These are phyloP conservation scores for Alloascoidea africana DNA, from an alignment of 805 yeast genomes.

Conservation along the genomic window DNA sequence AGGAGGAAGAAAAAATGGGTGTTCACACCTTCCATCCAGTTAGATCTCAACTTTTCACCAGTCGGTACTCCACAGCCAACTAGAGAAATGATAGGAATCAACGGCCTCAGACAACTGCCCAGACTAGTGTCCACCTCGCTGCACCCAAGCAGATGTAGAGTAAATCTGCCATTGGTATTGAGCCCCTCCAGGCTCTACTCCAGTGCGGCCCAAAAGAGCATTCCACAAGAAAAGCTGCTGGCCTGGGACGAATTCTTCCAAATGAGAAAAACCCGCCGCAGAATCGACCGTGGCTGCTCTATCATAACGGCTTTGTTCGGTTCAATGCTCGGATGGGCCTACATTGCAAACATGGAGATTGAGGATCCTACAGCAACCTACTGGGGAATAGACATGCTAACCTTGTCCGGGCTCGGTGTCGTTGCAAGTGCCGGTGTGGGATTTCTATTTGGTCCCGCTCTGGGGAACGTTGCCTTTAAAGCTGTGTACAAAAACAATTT, in stretches of 20 bases:
- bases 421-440: constrained; percentile 64
- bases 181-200: too few relatives aligned
- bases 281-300: constrained; percentile 54
- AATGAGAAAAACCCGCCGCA: constrained; percentile 62
- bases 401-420: constrained; percentile 64
- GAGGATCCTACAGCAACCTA: constrained; percentile 80
- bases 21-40: background rate
- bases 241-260: constrained; percentile 73
- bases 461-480: constrained; percentile 62
- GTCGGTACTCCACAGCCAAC: background rate
- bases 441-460: constrained; percentile 64
- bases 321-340: constrained; percentile 53
- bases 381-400: constrained; percentile 81
- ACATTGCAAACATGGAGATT: constrained; percentile 66
- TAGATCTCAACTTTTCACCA: background rate
- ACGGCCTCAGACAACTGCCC: background rate
- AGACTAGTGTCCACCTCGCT: background rate
- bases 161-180: too few relatives aligned
- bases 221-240: too few relatives aligned
- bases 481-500: constrained; percentile 31
- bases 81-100: background rate
- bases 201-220: too few relatives aligned
- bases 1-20: too few relatives aligned
- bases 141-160: too few relatives aligned
- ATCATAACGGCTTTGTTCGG: constrained; percentile 52